Evolutionary conservation across 208 protist species (phyloP).

Genomic region (Leishmania braziliensis): DNA sequence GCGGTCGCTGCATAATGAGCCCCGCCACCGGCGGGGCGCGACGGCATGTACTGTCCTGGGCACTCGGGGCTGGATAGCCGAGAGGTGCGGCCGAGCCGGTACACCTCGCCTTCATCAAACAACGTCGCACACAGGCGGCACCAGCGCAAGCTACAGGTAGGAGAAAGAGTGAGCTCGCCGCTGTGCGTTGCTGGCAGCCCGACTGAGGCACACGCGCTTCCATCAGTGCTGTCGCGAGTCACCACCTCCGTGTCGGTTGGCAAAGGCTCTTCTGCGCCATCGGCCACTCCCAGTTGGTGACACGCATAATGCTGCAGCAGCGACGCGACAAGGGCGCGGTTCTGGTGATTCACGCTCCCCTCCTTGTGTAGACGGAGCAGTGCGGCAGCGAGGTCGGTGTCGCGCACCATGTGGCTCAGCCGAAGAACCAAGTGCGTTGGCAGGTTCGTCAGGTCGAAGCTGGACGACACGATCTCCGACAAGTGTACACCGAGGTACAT

Average conservation of each 20-base stretch:
- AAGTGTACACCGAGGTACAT: slow-evolving; percentile 61
- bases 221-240: background rate
- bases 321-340: slow-evolving; percentile 63
- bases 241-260: background rate
- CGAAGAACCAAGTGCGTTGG: slow-evolving; percentile 53
- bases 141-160: slow-evolving; percentile 49
- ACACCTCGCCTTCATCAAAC: slow-evolving; percentile 50
- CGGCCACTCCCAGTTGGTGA: slow-evolving; percentile 19
- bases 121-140: slow-evolving; percentile 65
- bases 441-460: slow-evolving; percentile 64
- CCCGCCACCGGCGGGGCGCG: background rate
- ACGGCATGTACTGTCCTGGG: slow-evolving; percentile 1
- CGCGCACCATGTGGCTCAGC: slow-evolving; percentile 48
- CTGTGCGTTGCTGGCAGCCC: background rate
- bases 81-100: slow-evolving; percentile 34
- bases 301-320: slow-evolving; percentile 59
- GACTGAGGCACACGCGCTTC: background rate
- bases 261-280: background rate
- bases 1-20: background rate
- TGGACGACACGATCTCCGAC: slow-evolving; percentile 52
- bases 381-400: slow-evolving; percentile 46
- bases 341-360: slow-evolving; percentile 33
- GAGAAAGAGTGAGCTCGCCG: slow-evolving; percentile 2
- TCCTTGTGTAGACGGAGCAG: slow-evolving; percentile 56
- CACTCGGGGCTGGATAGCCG: slow-evolving; percentile 26